Base-by-base conservation (phyloP, 2,329 filamentous ascomycete species). In the Botrytis fabae region DNA sequence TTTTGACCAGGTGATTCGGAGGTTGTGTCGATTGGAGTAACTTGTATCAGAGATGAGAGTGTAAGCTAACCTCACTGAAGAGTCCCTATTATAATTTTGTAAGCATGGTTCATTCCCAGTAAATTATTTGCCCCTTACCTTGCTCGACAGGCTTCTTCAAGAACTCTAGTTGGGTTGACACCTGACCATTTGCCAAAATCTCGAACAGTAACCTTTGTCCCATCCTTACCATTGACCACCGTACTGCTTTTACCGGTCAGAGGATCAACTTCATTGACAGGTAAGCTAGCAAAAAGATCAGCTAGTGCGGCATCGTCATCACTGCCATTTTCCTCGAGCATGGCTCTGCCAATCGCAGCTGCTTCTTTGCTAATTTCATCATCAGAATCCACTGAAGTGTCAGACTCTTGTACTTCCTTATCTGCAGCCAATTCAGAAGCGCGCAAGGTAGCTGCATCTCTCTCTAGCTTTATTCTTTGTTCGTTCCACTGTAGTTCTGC, bases 61-160 rank as follows among this genome's bases (percentile, higher is more conserved):
- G 80, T 91, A 96, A 4, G 83, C 84, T 38, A 97, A 82, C 77
- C 87, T 91, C 44, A 87, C 92, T 5, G 86, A 86, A 1, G 91
- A 84, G 80, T 97, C 94, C 82, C 93, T 92, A 75, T 76, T 61
- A 71, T 61, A 72, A 28, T 76, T 28, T 51, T 72, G 16, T 68
- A 66, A 60, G 51, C 38, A 7, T 48, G 42, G 51, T 70, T 35
- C 40, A 62, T 59, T 12, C 69, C 40, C 40, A 64, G 42, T 25
- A 46, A 14, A 14, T 54, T 38, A 44, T 44, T 10, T 8, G 4
- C 20, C 51, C 78, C 81, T 77, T 82, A 92, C 91, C 91, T 91
- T 75, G 94, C 89, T 78, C 92, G 91, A 81, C 95, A 97, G n/a
- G 93, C 89, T 81, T 98, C 95, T 81, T 98, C 94, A 20, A 98